Evolutionary conservation across 2,329 filamentous ascomycete genomes (phyloP), one percentile per base, ranked within the genome.

Genomic region (Pestalotiopsis sp.): DNA sequence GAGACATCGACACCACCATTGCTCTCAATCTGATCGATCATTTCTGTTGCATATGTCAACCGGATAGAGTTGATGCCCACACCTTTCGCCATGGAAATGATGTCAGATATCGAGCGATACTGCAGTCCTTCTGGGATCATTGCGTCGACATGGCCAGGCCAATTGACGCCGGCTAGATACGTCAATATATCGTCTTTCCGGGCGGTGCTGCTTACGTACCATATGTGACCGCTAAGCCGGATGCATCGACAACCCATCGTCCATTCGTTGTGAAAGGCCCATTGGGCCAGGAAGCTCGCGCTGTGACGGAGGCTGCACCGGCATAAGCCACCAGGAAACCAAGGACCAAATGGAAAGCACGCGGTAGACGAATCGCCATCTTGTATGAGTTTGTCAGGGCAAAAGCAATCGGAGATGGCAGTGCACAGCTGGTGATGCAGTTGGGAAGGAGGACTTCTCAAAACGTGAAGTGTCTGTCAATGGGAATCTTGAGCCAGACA

Each of bases 71-170:
- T 91, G 82, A 91, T 87, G 17, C 88, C 88, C 0, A 90, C 74
- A 69, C 83, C 84, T 73, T 88, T 89, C 73, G 90, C 83, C 77
- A 85, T 85, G 3, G 83, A 77, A 0, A 90, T 84, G 45, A 91
- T 86, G 7, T 77, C 79, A 49, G 82, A 79, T 62, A 91, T 82
- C 0, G 88, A 90, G 45, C 85, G 84, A 76, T 90, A 90, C 74
- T 90, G 88, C 2, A 91, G 81, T 3, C 89, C 89, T 71, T 91
- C 89, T 0, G 88, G 89, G 0, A 91, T 82, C 88, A 91, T 91
- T n/a, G 86, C 83, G 59, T 90, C 88, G 59, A 83, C 84, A 17
- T 87, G 84, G 0, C 88, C 89, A 0, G 88, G 87, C 89, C 88
- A 91, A 72, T 91, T 91, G 13, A 84, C 83, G 0, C 88, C 88